These are phyloP conservation scores for Corymbia calophylla DNA, from an alignment of 441 rosid species.

Conservation along the genomic window DNA sequence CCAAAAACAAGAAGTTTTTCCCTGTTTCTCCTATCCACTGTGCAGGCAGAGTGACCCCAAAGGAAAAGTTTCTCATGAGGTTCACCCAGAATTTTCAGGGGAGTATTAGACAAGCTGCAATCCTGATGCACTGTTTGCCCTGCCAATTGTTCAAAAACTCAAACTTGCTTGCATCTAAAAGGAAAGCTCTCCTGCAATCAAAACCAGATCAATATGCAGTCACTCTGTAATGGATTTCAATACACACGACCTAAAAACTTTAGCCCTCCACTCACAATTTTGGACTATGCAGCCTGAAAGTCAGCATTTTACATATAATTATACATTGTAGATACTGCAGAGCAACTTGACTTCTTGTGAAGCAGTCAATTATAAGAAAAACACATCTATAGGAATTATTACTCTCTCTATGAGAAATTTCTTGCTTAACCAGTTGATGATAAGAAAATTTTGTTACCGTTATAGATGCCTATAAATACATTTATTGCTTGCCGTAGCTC, in stretches of 20 bases:
- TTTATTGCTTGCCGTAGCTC: neutral
- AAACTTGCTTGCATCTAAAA: constrained; percentile 56
- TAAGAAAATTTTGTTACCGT: neutral
- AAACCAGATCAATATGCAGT: constrained; percentile 22
- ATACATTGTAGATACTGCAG: neutral
- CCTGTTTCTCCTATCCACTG: constrained; percentile 15
- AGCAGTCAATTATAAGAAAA: neutral
- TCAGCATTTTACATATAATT: neutral
- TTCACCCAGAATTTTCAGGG: constrained; percentile 46
- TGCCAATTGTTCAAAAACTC: constrained; percentile 78
- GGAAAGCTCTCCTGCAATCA: constrained; percentile 61
- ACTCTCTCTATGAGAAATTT: neutral
- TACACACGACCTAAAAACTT: neutral
- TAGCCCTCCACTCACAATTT: neutral
- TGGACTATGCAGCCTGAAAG: neutral
- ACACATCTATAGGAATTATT: neutral
- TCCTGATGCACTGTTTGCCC: constrained; percentile 35
- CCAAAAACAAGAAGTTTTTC: constrained; percentile 57
- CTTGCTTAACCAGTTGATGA: neutral
- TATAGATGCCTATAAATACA: neutral
- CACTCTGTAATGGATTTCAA: neutral
- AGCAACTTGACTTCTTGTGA: neutral
- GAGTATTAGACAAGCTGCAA: constrained; percentile 28
- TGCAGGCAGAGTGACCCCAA: constrained; percentile 87
- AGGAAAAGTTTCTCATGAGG: constrained; percentile 73